Evolutionary conservation across 768 basidiomycete species (phyloP).

Genomic region (Pilatotrama ljubarskyi): DNA sequence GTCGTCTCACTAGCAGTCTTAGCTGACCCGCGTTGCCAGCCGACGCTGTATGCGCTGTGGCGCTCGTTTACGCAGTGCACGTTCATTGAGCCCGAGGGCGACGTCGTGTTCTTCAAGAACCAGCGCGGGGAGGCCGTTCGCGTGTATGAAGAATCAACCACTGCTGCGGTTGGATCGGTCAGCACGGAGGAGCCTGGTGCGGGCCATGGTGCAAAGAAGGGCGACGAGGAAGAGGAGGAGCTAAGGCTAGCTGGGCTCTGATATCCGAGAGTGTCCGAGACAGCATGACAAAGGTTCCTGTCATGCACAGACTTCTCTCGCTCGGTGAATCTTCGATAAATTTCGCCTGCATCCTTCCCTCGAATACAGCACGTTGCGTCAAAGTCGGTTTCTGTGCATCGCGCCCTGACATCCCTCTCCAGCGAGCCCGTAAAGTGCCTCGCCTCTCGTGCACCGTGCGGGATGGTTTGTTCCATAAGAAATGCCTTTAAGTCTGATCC

Average conservation of each 20-base stretch:
- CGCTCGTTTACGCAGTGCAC: slow-evolving; percentile 33
- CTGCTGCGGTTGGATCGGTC: not conserved
- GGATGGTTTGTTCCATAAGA: no score
- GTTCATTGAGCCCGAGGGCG: slow-evolving; percentile 35
- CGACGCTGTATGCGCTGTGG: slow-evolving; percentile 32
- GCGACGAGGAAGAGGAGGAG: slow-evolving; percentile 3
- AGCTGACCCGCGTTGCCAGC: not conserved
- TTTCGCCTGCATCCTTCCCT: no score
- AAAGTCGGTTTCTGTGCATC: no score
- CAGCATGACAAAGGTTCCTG: no score
- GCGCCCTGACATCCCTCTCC: no score
- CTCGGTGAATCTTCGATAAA: no score
- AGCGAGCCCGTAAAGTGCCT: no score
- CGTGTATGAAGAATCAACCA: not conserved
- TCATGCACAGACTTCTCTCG: no score
- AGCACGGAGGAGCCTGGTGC: not conserved
- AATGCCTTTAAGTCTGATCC: no score
- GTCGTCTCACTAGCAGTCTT: not conserved
- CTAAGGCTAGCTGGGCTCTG: slow-evolving; percentile 3
- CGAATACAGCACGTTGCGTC: no score
- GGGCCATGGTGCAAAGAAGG: not conserved
- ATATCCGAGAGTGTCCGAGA: no score
- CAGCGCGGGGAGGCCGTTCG: slow-evolving; percentile 28
- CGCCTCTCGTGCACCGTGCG: no score
- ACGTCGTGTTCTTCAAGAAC: slow-evolving; percentile 34